These are phyloP conservation scores for Amauroascus niger DNA, from an alignment of 2,329 filamentous ascomycete species.

Conservation along the genomic window DNA sequence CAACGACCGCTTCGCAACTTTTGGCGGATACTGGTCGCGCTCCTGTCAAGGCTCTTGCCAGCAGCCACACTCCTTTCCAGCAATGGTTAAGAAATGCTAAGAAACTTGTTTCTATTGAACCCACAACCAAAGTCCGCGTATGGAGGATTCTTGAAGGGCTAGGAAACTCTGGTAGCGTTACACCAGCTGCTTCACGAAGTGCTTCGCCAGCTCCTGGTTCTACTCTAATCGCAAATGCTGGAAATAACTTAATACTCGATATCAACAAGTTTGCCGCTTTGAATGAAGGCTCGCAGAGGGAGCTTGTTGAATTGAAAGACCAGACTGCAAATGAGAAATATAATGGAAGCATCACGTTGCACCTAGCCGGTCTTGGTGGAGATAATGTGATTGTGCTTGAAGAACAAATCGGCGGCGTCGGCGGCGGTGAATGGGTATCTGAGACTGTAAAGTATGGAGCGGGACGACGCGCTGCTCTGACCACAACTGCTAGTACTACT, in stretches of 20 bases:
- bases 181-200: conserved; percentile 37
- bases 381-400: conserved; percentile 76
- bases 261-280: conserved; percentile 54
- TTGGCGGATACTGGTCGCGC: conserved; percentile 52
- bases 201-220: conserved; percentile 37
- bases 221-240: conserved; percentile 34
- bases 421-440: conserved; percentile 48
- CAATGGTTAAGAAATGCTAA: conserved; percentile 71
- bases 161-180: conserved; percentile 37
- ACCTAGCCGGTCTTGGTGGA: conserved; percentile 56
- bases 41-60: conserved; percentile 59
- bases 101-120: conserved; percentile 54
- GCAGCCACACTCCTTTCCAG: conserved; percentile 58
- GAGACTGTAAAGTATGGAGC: conserved; percentile 34
- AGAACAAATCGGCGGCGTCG: conserved; percentile 53
- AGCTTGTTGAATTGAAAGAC: conserved; percentile 56
- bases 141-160: conserved; percentile 52
- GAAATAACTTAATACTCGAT: conserved; percentile 50
- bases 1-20: conserved; percentile 49
- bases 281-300: conserved; percentile 53
- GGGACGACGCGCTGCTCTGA: conserved; percentile 43
- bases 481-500: conserved; percentile 29
- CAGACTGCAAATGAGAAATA: conserved; percentile 63
- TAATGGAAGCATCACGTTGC: conserved; percentile 62
- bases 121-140: conserved; percentile 63